Conservation (phyloP, 306 rosid species). For the Vicia faba region DNA sequence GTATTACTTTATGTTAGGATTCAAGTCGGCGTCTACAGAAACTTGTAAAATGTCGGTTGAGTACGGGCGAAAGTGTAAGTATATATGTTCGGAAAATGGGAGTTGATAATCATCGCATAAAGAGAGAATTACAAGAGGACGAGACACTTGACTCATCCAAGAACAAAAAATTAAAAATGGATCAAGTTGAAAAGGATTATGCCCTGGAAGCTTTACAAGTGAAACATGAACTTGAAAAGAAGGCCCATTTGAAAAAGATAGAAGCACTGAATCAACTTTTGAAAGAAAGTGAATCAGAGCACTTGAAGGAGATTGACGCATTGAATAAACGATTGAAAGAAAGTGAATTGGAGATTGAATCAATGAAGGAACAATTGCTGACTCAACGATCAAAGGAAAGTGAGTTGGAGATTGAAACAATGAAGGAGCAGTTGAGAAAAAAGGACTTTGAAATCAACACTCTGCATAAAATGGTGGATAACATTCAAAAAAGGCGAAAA, state of each 20-base stretch:
- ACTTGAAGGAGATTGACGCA: constrained; percentile 37
- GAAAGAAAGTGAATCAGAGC: constrained; percentile 43
- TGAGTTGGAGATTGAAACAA: constrained; percentile 47
- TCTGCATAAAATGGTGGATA: constrained; percentile 46
- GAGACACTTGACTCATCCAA: constrained; percentile 42
- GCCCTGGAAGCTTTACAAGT: background rate
- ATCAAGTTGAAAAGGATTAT: constrained; percentile 26
- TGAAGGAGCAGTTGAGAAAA: constrained; percentile 44
- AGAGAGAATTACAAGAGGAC: constrained; percentile 55
- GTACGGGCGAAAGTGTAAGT: constrained; percentile 37
- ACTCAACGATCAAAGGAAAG: constrained; percentile 42
- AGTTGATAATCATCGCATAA: constrained; percentile 28
- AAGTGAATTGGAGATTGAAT: constrained; percentile 45
- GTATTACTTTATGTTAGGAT: constrained; percentile 54
- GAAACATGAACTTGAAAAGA: background rate
- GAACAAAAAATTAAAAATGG: constrained; percentile 65
- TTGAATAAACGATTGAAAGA: constrained; percentile 34
- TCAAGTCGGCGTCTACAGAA: constrained; percentile 67
- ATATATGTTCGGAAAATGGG: constrained; percentile 61
- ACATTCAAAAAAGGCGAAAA: background rate
- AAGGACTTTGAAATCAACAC: constrained; percentile 54
- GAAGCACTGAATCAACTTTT: constrained; percentile 46
- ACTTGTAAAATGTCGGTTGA: constrained; percentile 37
- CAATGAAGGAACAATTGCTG: constrained; percentile 24
- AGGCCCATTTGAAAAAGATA: constrained; percentile 27